Evolutionary conservation across 2,329 filamentous ascomycete species (phyloP).

Genomic region (Fusarium hostae): DNA sequence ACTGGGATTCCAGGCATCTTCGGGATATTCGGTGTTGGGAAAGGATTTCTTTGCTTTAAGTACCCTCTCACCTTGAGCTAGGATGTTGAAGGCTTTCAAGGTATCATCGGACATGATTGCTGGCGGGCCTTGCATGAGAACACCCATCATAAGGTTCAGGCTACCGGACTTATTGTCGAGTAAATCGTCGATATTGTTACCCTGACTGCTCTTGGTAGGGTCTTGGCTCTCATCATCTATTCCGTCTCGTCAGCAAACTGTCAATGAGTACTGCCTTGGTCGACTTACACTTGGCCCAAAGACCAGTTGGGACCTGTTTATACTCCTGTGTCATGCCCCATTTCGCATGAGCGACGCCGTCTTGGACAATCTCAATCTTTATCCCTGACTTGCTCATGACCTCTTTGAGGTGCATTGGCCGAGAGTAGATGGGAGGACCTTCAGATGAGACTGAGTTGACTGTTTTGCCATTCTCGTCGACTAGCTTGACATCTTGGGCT

Average conservation of each 20-base stretch:
- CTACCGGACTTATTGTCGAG: neutral
- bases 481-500: neutral
- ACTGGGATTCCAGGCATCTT: rapidly evolving
- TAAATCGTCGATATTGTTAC: neutral
- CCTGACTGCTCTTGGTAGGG: neutral
- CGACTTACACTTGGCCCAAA: neutral
- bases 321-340: neutral
- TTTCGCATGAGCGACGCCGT: neutral
- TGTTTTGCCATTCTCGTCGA: rapidly evolving
- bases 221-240: neutral
- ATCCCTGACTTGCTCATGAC: neutral
- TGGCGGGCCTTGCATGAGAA: neutral
- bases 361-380: neutral
- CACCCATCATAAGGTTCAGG: neutral
- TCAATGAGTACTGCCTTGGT: rapidly evolving
- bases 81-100: rapidly evolving
- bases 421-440: neutral
- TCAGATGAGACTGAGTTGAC: rapidly evolving
- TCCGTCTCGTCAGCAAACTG: rapidly evolving
- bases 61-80: neutral
- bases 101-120: rapidly evolving
- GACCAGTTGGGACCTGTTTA: neutral
- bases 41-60: rapidly evolving
- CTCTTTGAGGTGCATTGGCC: neutral
- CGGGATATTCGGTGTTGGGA: rapidly evolving